A percentile compares a stretch with the other conserved stretches of the same genome.
phyloP scores from a whole-genome alignment of 305 asterid species.

The Fraxinus sp. region DNA sequence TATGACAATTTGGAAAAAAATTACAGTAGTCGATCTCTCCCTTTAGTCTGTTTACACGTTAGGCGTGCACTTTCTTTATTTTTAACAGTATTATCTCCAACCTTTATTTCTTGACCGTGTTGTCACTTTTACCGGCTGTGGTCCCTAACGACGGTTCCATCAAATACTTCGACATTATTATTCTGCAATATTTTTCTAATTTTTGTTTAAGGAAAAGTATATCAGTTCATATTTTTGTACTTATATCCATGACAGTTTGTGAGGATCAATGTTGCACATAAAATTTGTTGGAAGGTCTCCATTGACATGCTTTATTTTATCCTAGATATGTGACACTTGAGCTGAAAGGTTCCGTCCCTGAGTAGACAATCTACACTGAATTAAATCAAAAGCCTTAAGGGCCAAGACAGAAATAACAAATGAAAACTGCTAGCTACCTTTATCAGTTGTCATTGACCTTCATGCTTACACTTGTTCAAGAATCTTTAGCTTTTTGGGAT shows the following conservation, averaged over 20 bases:
- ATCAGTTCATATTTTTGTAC: not conserved
- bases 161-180: not conserved
- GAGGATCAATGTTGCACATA: not conserved
- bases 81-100: not conserved
- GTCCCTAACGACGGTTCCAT: not conserved
- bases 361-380: slow-evolving; percentile 22
- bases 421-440: slow-evolving; percentile 30
- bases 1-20: not conserved
- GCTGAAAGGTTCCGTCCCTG: slow-evolving; percentile 16
- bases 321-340: slow-evolving; percentile 20
- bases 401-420: slow-evolving; percentile 32
- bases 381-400: slow-evolving; percentile 35
- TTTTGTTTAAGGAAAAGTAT: not conserved
- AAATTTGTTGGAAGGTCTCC: slow-evolving; percentile 13
- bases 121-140: not conserved
- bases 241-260: not conserved
- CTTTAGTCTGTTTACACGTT: not conserved
- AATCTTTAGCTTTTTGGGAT: slow-evolving; percentile 13
- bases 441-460: slow-evolving; percentile 26
- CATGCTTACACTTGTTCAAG: slow-evolving; percentile 24
- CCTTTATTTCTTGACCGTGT: not conserved
- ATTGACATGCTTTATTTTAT: not conserved
- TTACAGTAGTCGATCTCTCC: not conserved
- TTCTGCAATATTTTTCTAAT: not conserved
- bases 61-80: not conserved